Base-by-base conservation (phyloP, 352 stramenopile species). In the Phytopythium boreale region DNA sequence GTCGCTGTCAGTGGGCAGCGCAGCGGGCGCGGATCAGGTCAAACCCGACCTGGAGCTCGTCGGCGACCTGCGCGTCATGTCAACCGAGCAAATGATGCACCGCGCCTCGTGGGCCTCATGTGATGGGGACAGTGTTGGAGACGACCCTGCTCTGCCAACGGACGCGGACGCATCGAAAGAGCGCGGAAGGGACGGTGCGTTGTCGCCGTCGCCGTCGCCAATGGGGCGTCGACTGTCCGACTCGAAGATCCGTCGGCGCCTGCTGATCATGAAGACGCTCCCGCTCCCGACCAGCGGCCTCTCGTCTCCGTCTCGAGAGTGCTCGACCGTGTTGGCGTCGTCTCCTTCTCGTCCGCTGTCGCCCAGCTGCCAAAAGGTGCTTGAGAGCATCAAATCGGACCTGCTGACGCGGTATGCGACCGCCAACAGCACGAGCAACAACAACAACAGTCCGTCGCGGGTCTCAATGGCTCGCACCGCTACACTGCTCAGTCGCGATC, bases 11-110 rank as follows among this genome's bases (percentile, higher is more conserved):
- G 62, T 62, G 19, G 39, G 53, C 17, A 63, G 39, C 44, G 39
- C n/a, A 70, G 72, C 44, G 53, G 61, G 26, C 36, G 77, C 67
- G 0, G 84, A 92, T 0, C 78, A 84, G 22, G 72, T 92, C 5
- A 87, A 87, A 62, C 69, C 75, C 0, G 80, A 92, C 59, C 51
- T 93, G 11, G 75, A 88, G 27, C 69, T 93, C 4, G 50, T 84
- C n/a, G 84, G 84, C 12, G 66, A 71, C 11, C 75, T 93, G 0
- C 70, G 73, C n/a, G 79, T 93, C 24, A 59, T 77, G 22, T 69
- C 59, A 31, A 59, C 68, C 41, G 76, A 82, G 29, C 71, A 80
- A 53, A 26, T 75, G 31, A 47, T 55, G 20, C 58, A 56, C 24
- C 47, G 47, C 24, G 47, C 5, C 1, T 53, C 24, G 15, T 36